These are phyloP conservation scores for Pyrenopolyporus hunteri DNA, from an alignment of 495 filamentous ascomycete species.

Conservation along the genomic window DNA sequence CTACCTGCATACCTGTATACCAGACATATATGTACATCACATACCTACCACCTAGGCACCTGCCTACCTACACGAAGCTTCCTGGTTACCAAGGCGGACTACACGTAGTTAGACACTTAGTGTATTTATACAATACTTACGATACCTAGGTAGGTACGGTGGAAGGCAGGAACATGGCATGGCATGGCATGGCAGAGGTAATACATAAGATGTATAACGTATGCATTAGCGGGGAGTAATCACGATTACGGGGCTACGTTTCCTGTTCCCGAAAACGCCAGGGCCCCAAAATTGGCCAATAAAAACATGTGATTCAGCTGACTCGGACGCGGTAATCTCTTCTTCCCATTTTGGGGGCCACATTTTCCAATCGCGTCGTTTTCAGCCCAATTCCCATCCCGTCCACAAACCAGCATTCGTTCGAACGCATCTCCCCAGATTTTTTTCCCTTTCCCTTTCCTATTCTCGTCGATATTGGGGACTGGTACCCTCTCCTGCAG, in stretches of 20 bases:
- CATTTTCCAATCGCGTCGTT: conserved; percentile 30
- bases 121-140: no score
- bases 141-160: no score
- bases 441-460: conserved; percentile 35
- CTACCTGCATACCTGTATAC: no score
- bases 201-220: conserved; percentile 14
- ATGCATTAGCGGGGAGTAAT: conserved; percentile 25
- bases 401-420: conserved; percentile 15
- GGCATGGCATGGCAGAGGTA: background rate
- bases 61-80: no score
- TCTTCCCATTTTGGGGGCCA: conserved; percentile 26
- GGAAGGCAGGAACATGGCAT: no score
- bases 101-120: no score
- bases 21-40: no score
- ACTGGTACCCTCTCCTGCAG: conserved; percentile 36
- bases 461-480: conserved; percentile 36
- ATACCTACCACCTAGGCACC: no score
- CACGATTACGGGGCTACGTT: conserved; percentile 32
- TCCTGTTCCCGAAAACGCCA: conserved; percentile 22
- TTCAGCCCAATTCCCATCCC: conserved; percentile 33
- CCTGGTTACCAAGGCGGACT: no score
- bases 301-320: conserved; percentile 8
- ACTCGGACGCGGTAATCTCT: conserved; percentile 32
- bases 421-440: conserved; percentile 35
- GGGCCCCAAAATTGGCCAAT: conserved; percentile 13